Conservation (phyloP, 2,329 filamentous ascomycete genomes). For the Monosporascus sp. region DNA sequence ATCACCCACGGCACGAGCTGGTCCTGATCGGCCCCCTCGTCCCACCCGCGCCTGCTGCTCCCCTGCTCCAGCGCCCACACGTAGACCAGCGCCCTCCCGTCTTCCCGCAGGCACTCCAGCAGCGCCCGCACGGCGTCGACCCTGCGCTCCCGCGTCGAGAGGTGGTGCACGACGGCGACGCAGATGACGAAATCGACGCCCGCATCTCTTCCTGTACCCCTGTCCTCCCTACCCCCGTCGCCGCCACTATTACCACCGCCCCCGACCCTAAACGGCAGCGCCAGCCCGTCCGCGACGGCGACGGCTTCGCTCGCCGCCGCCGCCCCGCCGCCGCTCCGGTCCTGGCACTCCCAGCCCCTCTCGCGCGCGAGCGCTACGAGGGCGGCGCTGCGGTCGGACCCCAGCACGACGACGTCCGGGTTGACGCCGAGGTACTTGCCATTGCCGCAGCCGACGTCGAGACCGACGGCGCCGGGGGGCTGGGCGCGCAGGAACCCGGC, state of each 20-base stretch:
- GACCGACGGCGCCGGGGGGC: constrained; percentile 66
- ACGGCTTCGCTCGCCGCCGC: constrained; percentile 49
- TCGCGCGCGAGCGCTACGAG: constrained; percentile 46
- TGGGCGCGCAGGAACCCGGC: constrained; percentile 67
- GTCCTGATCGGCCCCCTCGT: constrained; percentile 77
- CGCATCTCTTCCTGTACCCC: background rate
- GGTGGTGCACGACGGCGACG: constrained; percentile 90
- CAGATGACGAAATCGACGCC: constrained; percentile 79
- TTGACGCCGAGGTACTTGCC: constrained; percentile 90
- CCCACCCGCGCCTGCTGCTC: constrained; percentile 81
- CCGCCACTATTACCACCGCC: background rate
- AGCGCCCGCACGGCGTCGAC: constrained; percentile 67
- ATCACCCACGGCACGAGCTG: constrained; percentile 95
- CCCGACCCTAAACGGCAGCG: constrained; percentile 66
- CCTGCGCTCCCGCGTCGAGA: constrained; percentile 71
- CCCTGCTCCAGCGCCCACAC: constrained; percentile 96
- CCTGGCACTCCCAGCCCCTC: constrained; percentile 13
- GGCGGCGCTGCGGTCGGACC: constrained; percentile 70
- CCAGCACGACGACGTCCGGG: constrained; percentile 70
- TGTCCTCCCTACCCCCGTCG: constrained; percentile 2
- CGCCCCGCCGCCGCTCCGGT: constrained; percentile 1
- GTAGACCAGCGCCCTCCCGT: constrained; percentile 72
- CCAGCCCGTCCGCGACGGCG: constrained; percentile 74
- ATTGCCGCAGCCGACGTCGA: constrained; percentile 94
- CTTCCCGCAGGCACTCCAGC: constrained; percentile 55